These are phyloP conservation scores for Quercus engelmannii DNA, from an alignment of 306 rosid genomes.

Conservation along the genomic window DNA sequence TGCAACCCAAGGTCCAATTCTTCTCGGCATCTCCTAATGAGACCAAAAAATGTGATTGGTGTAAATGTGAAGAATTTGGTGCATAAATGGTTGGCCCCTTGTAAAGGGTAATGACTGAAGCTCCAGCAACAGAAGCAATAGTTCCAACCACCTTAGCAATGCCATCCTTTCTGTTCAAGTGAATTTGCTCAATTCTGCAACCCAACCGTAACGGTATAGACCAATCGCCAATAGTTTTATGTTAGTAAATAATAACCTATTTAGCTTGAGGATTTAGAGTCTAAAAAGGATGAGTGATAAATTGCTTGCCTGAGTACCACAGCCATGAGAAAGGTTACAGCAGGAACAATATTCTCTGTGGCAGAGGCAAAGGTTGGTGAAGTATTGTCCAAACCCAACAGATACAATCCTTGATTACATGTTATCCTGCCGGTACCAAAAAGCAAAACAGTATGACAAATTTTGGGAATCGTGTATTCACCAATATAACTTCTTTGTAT, in stretches of 20 bases:
- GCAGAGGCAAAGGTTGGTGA: constrained; percentile 74
- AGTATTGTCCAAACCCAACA: constrained; percentile 63
- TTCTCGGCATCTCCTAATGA: constrained; percentile 38
- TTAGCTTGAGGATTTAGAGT: neutral
- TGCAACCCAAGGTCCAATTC: constrained; percentile 65
- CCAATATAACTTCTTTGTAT: neutral
- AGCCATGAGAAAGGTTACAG: constrained; percentile 80
- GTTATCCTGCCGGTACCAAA: constrained; percentile 54
- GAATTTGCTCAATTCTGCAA: constrained; percentile 61
- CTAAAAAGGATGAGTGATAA: constrained; percentile 1
- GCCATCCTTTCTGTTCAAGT: constrained; percentile 52
- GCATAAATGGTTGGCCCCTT: constrained; percentile 67
- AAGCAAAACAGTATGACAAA: neutral
- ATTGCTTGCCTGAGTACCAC: constrained; percentile 47
- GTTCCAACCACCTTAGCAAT: constrained; percentile 74
- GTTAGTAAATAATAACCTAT: neutral
- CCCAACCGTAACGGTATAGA: neutral
- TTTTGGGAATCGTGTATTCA: neutral
- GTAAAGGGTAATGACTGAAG: constrained; percentile 59
- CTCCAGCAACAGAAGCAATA: constrained; percentile 69
- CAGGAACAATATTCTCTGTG: constrained; percentile 73
- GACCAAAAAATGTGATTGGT: constrained; percentile 23
- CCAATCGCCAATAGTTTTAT: neutral
- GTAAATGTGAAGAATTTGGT: constrained; percentile 28
- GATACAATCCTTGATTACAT: constrained; percentile 62